phyloP scores from a whole-genome alignment of 208 protist genomes.

The Perkinsela sp. region DNA sequence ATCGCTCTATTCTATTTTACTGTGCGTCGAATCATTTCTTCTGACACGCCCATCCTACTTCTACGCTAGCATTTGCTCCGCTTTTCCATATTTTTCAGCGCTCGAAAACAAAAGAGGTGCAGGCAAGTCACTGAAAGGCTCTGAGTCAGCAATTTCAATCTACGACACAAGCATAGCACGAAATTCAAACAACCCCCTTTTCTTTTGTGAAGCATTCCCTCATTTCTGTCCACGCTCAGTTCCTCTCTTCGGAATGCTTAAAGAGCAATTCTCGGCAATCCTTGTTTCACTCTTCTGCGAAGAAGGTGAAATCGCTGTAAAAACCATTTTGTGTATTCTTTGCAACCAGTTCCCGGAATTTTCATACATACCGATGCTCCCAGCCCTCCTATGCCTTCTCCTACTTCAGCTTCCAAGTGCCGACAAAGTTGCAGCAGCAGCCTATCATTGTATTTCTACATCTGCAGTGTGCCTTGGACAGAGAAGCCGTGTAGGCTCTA shows the following conservation, averaged over 20 bases:
- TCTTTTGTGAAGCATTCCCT: not conserved
- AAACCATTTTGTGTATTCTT: not conserved
- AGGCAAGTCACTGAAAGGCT: not conserved
- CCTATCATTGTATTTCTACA: not conserved
- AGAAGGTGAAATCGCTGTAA: not conserved
- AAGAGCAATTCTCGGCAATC: not conserved
- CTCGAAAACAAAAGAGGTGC: not conserved
- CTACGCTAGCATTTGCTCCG: not conserved
- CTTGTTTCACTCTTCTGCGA: not conserved
- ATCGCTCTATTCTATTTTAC: not conserved
- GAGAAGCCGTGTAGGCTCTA: not conserved
- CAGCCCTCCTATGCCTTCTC: not conserved
- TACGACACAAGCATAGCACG: not conserved
- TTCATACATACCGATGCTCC: not conserved
- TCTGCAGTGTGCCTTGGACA: not conserved
- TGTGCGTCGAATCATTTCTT: not conserved
- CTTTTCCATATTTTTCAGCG: not conserved
- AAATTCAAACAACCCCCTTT: not conserved
- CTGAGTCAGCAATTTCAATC: not conserved
- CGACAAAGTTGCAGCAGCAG: not conserved
- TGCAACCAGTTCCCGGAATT: not conserved
- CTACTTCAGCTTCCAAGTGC: not conserved
- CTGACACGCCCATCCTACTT: constrained; percentile 1
- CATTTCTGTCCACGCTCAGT: not conserved
- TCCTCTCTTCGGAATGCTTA: not conserved